Percentiles rank a stretch among this genome's conserved stretches.
Evolutionary conservation across 345 rosid species (phyloP).

Genomic region (Aquilaria malaccensis): DNA sequence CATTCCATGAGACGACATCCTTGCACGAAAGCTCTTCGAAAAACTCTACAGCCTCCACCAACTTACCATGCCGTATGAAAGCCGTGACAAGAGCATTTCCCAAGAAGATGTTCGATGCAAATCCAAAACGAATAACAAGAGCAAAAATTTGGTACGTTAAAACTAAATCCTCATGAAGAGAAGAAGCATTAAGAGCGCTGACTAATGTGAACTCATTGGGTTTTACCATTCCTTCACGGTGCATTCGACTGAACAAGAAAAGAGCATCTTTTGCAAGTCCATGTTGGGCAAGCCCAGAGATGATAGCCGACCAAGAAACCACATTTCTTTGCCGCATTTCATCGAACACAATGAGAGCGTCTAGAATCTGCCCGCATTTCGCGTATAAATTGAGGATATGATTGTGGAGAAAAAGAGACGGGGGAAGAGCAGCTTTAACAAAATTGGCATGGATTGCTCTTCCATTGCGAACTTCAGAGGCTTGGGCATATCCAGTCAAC

Average conservation of each 20-base stretch:
- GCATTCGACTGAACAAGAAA: conserved; percentile 29
- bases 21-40: conserved; percentile 26
- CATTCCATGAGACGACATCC: conserved; percentile 52
- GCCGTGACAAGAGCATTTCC: conserved; percentile 40
- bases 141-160: conserved; percentile 28
- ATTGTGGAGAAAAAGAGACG: conserved; percentile 30
- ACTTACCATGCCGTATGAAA: conserved; percentile 34
- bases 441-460: conserved; percentile 32
- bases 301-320: conserved; percentile 41
- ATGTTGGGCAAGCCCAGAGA: conserved; percentile 34
- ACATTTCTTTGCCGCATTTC: conserved; percentile 43
- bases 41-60: conserved; percentile 32
- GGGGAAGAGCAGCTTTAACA: conserved; percentile 22
- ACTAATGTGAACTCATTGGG: conserved; percentile 50
- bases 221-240: conserved; percentile 16
- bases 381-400: conserved; percentile 34
- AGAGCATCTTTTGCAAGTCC: conserved; percentile 27
- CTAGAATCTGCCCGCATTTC: conserved; percentile 22
- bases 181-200: conserved; percentile 39
- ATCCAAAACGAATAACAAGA: conserved; percentile 28
- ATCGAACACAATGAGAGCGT: conserved; percentile 35
- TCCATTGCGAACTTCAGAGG: conserved; percentile 22
- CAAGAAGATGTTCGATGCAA: conserved; percentile 32
- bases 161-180: conserved; percentile 20
- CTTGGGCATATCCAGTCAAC: conserved; percentile 24